Evolutionary conservation across 2,329 filamentous ascomycete species (phyloP).

Genomic region (Microsporum ferrugineum): DNA sequence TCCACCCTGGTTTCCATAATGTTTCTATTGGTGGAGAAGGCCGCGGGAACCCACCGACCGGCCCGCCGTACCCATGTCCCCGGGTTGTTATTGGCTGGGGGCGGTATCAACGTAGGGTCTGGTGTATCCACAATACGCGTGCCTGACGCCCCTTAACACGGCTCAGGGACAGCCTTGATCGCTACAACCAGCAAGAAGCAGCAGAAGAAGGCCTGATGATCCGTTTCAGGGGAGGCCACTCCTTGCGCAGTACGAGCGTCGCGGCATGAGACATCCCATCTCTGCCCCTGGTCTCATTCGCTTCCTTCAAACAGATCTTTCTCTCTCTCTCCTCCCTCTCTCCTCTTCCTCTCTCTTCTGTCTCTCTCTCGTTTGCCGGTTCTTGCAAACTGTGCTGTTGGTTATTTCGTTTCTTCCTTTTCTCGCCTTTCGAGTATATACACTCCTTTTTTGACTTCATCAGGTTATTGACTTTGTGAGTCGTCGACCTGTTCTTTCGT

Average conservation of each 20-base stretch:
- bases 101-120: not conserved
- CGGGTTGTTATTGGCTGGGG: not conserved
- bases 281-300: constrained; percentile 6
- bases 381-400: not conserved
- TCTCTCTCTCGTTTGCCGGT: constrained; percentile 11
- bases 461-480: not conserved
- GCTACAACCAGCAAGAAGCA: not conserved
- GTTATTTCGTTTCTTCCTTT: not conserved
- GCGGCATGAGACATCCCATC: constrained; percentile 4
- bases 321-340: constrained; percentile 10
- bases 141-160: not conserved
- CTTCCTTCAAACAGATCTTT: not conserved
- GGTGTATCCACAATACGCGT: not conserved
- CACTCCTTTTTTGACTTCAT: not conserved
- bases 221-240: not conserved
- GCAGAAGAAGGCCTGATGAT: not conserved
- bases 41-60: not conserved
- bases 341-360: constrained; percentile 10
- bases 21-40: not conserved
- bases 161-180: not conserved
- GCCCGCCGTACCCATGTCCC: not conserved
- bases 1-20: not conserved
- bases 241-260: not conserved
- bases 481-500: not conserved
- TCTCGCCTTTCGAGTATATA: not conserved